Conservation (phyloP, 192 early-diverging fungal genomes). For the Entophlyctis luteolus region DNA sequence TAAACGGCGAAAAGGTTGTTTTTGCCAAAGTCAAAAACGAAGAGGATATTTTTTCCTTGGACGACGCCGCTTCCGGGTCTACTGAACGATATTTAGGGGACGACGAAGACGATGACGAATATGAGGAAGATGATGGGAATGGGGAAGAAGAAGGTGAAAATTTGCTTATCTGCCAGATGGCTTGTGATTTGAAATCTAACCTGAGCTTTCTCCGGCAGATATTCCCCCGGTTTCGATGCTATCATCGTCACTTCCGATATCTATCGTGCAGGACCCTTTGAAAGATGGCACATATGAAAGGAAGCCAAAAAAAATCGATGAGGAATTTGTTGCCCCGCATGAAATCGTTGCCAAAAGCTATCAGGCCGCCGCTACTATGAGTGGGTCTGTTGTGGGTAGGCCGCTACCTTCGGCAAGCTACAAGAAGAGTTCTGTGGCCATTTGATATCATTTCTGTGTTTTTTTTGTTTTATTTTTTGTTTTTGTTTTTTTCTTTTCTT, state of each 20-base stretch:
- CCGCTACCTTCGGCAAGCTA: background rate
- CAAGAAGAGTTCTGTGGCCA: background rate
- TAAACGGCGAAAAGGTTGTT: background rate
- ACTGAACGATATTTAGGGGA: background rate
- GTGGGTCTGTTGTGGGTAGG: constrained; percentile 2
- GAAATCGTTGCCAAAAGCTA: constrained; percentile 13
- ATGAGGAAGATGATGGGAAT: background rate
- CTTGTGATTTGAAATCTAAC: too few species aligned
- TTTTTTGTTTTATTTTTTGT: background rate
- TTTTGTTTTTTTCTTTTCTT: background rate
- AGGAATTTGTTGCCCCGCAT: constrained; percentile 10
- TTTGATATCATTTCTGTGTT: background rate
- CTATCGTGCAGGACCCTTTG: background rate
- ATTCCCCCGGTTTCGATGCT: constrained; percentile 4
- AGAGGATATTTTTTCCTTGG: constrained; percentile 14
- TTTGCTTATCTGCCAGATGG: too few species aligned
- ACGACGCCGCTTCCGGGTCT: background rate
- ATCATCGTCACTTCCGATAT: constrained; percentile 13
- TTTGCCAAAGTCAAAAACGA: background rate
- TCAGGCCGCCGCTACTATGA: background rate
- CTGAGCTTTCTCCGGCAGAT: background rate
- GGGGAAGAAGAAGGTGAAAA: background rate
- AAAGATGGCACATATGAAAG: background rate
- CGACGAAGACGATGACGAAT: constrained; percentile 6
- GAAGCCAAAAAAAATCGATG: constrained; percentile 2